phyloP scores from a whole-genome alignment of 352 stramenopile genomes.

The Pythium chondricola region DNA sequence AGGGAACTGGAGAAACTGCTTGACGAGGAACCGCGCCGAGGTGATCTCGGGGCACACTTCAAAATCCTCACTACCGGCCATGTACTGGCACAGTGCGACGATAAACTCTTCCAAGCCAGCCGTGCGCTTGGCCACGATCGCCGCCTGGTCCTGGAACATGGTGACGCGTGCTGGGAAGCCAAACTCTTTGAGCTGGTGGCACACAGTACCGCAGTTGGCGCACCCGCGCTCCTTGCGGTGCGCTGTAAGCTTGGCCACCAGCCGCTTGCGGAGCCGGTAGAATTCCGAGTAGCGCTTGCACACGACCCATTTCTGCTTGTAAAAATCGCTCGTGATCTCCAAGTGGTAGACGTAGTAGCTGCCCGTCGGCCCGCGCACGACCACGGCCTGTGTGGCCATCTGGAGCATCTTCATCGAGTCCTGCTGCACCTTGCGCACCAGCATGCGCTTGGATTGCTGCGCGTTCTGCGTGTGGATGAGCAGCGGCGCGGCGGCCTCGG shows the following conservation, averaged over 20 bases:
- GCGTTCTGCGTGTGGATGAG: constrained; percentile 17
- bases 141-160: constrained; percentile 64
- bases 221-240: constrained; percentile 58
- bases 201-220: constrained; percentile 42
- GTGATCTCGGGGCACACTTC: constrained; percentile 62
- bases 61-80: constrained; percentile 40
- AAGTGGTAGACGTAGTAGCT: constrained; percentile 84
- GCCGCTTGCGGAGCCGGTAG: constrained; percentile 68
- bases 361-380: constrained; percentile 66
- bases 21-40: constrained; percentile 61
- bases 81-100: constrained; percentile 63
- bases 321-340: constrained; percentile 84
- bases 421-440: constrained; percentile 70
- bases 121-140: constrained; percentile 58
- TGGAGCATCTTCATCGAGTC: constrained; percentile 72
- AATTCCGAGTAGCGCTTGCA: constrained; percentile 87
- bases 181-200: constrained; percentile 59
- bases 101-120: constrained; percentile 75
- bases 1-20: constrained; percentile 81
- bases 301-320: constrained; percentile 87
- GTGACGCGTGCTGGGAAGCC: constrained; percentile 64
- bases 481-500: constrained; percentile 22
- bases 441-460: constrained; percentile 52
- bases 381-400: constrained; percentile 63
- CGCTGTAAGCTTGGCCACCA: constrained; percentile 47